These are phyloP conservation scores for Sequoia sempervirens DNA, from an alignment of 75 land plant genomes.

Conservation along the genomic window DNA sequence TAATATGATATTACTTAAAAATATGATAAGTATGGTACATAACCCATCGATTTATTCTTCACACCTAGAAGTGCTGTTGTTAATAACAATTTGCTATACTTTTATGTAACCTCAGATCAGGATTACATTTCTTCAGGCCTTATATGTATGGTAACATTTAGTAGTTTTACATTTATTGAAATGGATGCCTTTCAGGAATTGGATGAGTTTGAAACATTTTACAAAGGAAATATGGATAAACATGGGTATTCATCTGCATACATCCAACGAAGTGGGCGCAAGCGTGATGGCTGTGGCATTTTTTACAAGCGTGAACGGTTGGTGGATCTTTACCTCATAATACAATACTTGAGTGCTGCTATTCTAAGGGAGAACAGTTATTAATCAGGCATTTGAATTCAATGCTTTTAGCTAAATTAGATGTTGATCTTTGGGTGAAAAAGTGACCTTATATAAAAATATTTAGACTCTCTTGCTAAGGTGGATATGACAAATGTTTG, in stretches of 20 bases:
- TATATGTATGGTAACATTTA: background rate
- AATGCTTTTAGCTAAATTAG: background rate
- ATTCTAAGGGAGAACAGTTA: background rate
- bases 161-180: background rate
- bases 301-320: conserved; percentile 55
- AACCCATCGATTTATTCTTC: background rate
- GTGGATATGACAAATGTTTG: background rate
- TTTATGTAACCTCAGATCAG: conserved; percentile 4
- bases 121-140: background rate
- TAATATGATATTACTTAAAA: too few relatives aligned
- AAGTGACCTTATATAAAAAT: background rate
- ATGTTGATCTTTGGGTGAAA: background rate
- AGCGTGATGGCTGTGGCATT: conserved; percentile 95
- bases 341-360: background rate
- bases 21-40: too few relatives aligned
- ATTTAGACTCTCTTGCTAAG: background rate
- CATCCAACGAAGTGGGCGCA: conserved; percentile 68
- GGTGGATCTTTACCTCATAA: background rate
- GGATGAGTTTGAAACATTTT: conserved; percentile 85
- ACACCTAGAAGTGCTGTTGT: background rate
- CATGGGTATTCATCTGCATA: conserved; percentile 75
- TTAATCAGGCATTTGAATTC: background rate
- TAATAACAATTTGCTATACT: background rate
- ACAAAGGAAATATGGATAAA: conserved; percentile 52
- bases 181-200: conserved; percentile 51